Base-by-base conservation (phyloP, 2,329 filamentous ascomycete genomes). In the Hortaea werneckii region DNA sequence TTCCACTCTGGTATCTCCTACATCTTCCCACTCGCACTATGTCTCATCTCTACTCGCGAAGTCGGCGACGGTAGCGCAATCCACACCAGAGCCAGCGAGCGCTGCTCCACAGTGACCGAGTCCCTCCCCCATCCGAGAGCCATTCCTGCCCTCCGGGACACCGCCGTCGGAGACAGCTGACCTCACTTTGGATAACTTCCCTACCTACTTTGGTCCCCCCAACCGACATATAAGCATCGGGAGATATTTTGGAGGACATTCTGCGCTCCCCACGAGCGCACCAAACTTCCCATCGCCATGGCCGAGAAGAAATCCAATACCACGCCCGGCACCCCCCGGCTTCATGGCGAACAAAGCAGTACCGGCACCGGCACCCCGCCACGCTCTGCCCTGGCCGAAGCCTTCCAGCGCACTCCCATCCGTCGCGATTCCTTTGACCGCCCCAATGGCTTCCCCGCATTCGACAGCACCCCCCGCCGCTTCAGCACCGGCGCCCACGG, bases 401-500 rank as follows among this genome's bases (percentile, higher is more conserved):
- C 58, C 13, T 45, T 62, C 34, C 44, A 48, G 34, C 50, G 53
- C 29, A 53, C 55, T 13, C 57, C 57, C 12, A 52, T 61, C 40
- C 56, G 59, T 32, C 52, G 56, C 40, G 58, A 60, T 49, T 62
- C 58, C 27, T 60, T 62, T 42, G 60, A 63, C 48, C 50, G 60
- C 20, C 50, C 51, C 2, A 51, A 56, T 35, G 54, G 58, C 40
- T 53, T 60, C 43, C 52, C 54, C 10, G 29, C 40, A 9, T 50
- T 61, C 46, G 58, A 63, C 42, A 44, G 52, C 40, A 59, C 59
- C 10, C 59, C 60, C 10, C 51, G 60, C 9, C 58, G 60, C 35
- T 63, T 63, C 50, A 57, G 53, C 13, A 63, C 60, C 9, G 60
- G 60, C 47, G 59, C 60, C 10, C 46, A 57, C 13, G 50, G 53